Percentiles rank a stretch among this genome's conserved stretches.
Evolutionary conservation across 805 yeast species (phyloP).

Genomic region (Ogataea parapolymorpha): DNA sequence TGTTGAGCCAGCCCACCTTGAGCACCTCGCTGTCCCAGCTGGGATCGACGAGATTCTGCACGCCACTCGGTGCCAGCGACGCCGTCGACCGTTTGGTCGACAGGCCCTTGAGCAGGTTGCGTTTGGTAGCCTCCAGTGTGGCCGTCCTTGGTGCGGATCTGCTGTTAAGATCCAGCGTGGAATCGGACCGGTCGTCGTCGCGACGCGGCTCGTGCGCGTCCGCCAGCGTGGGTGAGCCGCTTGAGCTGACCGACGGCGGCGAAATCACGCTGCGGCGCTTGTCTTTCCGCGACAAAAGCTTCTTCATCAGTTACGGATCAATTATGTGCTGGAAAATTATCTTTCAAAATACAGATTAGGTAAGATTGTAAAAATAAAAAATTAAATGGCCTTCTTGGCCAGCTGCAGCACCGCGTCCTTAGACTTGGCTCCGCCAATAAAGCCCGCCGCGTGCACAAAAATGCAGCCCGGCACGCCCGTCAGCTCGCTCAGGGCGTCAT

Average conservation of each 20-base stretch:
- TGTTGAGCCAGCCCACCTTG: constrained; percentile 62
- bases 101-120: constrained; percentile 18
- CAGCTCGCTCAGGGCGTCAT: constrained; percentile 67
- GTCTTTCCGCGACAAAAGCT: constrained; percentile 34
- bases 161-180: background rate
- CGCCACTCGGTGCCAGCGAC: constrained; percentile 11
- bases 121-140: constrained; percentile 8
- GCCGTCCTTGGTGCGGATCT: constrained; percentile 5
- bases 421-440: constrained; percentile 90
- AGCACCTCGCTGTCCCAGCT: constrained; percentile 36
- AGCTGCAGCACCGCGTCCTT: constrained; percentile 72
- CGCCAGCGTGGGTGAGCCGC: constrained; percentile 2
- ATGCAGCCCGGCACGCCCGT: constrained; percentile 86
- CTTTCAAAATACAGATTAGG: background rate
- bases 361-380: background rate
- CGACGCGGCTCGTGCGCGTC: constrained; percentile 12
- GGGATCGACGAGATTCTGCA: constrained; percentile 25
- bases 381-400: constrained; percentile 43
- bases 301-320: constrained; percentile 22
- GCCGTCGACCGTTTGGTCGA: constrained; percentile 17
- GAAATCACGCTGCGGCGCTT: constrained; percentile 19
- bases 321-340: constrained; percentile 2
- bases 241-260: constrained; percentile 1
- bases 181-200: constrained; percentile 1
- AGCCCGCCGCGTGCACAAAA: constrained; percentile 94